Percentiles rank a stretch among this genome's conserved stretches.
These are phyloP conservation scores for Dipodascopsis tothii DNA, from an alignment of 805 yeast species.

Conservation along the genomic window DNA sequence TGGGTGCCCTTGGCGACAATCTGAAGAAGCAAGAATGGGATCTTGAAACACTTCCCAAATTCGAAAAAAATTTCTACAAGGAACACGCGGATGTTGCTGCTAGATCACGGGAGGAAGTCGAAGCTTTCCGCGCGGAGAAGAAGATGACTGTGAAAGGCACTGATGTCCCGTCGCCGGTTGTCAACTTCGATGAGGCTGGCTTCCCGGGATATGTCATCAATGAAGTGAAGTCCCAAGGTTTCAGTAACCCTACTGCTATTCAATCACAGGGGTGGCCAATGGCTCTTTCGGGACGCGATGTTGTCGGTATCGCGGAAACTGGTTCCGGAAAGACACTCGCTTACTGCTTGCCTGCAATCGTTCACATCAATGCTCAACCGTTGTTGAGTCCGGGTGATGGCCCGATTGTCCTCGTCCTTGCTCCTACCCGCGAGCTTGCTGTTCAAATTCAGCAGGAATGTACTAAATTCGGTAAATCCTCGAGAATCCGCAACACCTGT, in stretches of 20 bases:
- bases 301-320: conserved; percentile 98
- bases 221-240: conserved; percentile 87
- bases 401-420: conserved; percentile 88
- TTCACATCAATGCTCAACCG: conserved; percentile 93
- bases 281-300: conserved; percentile 97
- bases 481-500: conserved; percentile 75
- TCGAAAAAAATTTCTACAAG: conserved; percentile 88
- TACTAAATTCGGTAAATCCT: conserved; percentile 83
- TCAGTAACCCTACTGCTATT: conserved; percentile 88
- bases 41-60: conserved; percentile 65
- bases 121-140: conserved; percentile 66
- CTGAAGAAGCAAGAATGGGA: conserved; percentile 78
- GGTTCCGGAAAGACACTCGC: conserved; percentile 98
- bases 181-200: conserved; percentile 91
- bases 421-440: conserved; percentile 98
- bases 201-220: conserved; percentile 88
- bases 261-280: conserved; percentile 99
- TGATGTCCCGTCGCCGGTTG: conserved; percentile 90
- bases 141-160: conserved; percentile 81
- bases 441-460: conserved; percentile 96
- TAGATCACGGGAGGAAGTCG: conserved; percentile 68
- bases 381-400: conserved; percentile 90
- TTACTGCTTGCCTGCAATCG: conserved; percentile 93
- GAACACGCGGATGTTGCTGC: conserved; percentile 73
- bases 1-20: conserved; percentile 44